Base-by-base conservation (phyloP, 2,329 filamentous ascomycete species). In the Cladosporium sp. region DNA sequence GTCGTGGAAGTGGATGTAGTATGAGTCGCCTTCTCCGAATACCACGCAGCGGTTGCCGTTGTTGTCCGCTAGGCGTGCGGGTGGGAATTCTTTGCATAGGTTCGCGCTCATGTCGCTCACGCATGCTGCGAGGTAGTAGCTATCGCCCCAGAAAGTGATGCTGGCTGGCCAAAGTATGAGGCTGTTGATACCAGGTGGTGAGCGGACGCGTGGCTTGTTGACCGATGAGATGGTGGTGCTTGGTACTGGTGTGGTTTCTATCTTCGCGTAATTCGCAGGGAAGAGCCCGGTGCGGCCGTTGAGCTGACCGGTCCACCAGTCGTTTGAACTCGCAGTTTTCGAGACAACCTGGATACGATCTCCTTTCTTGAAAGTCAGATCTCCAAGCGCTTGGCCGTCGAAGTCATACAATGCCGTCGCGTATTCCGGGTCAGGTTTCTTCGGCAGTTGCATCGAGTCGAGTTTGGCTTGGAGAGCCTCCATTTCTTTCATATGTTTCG, bases 291-390 rank as follows among this genome's bases (percentile, higher is more conserved):
- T 43, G 7, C 13, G 3, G 9, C 20, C 30, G 11, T 29, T 18
- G 12, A 43, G 17, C 3, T 43, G 15, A 9, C 47, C 47, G 3
- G 29, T 38, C 47, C 47, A 43, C 47, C 47, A 95, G 64, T 93
- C 89, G 68, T 93, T 86, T 17, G 82, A 85, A 54, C 84, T 89
- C 4, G 81, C 79, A 2, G 88, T 93, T 71, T 86, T 88, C 71
- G 88, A 88, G 24, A 90, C 63, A 3, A 95, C 84, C 39, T 77
- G 81, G 59, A 95, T 95, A 40, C 79, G 76, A 61, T 93, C 89
- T 1, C 88, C 89, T 66, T 90, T 85, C 22, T 75, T 75, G 64
- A 95, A 93, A 2, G 77, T 77, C 44, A 95, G 65, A 65, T 95
- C 89, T 0, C 86, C 87, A 1, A 72, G 66, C 5, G 78, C 79